A percentile compares a stretch with the other conserved stretches of the same genome.
phyloP scores from a whole-genome alignment of 2,329 filamentous ascomycete species.

The Fusarium sp. region DNA sequence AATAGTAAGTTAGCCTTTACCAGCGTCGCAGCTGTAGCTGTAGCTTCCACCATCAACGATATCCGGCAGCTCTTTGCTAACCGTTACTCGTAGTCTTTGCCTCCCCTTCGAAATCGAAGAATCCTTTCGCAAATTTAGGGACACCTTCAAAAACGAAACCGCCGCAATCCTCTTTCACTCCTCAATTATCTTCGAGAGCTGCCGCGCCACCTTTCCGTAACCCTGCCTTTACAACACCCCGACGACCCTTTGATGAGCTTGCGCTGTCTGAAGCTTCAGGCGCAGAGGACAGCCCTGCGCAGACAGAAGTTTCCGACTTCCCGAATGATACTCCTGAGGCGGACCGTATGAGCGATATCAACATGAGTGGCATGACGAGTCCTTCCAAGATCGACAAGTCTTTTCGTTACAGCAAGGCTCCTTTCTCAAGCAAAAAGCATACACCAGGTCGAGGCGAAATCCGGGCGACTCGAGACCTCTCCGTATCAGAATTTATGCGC shows the following conservation, averaged over 20 bases:
- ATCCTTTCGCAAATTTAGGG: constrained; percentile 52
- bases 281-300: constrained; percentile 70
- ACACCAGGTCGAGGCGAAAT: constrained; percentile 74
- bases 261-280: constrained; percentile 67
- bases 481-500: constrained; percentile 59
- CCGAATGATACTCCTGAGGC: constrained; percentile 64
- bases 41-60: neutral
- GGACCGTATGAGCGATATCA: constrained; percentile 58
- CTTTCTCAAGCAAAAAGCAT: constrained; percentile 54
- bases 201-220: constrained; percentile 69
- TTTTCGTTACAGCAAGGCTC: constrained; percentile 57
- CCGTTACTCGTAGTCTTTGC: constrained; percentile 48
- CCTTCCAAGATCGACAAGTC: constrained; percentile 61
- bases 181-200: constrained; percentile 55
- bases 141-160: constrained; percentile 58
- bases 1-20: constrained; percentile 53
- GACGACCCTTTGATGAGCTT: constrained; percentile 66
- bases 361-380: constrained; percentile 58
- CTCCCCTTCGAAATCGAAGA: constrained; percentile 53
- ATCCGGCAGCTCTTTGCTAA: constrained; percentile 26
- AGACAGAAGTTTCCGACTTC: constrained; percentile 67
- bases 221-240: constrained; percentile 72
- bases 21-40: neutral
- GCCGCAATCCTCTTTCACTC: constrained; percentile 61
- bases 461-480: constrained; percentile 56